phyloP scores from a whole-genome alignment of 495 filamentous ascomycete genomes.

The Darksidea phi region DNA sequence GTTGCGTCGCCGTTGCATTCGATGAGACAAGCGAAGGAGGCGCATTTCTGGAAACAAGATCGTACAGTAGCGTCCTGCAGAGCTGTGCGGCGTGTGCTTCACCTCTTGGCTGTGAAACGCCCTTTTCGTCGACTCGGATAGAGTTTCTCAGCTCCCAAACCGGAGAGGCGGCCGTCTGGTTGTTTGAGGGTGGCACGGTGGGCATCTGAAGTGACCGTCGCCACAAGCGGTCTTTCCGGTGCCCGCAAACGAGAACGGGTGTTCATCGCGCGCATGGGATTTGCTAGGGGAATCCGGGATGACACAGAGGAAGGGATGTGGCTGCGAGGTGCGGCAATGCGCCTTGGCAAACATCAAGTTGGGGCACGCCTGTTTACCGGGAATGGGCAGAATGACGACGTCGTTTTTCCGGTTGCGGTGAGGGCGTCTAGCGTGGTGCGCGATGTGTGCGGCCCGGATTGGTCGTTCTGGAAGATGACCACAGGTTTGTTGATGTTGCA shows the following conservation, averaged over 20 bases:
- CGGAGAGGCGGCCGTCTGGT: not conserved
- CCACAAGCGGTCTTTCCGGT: not conserved
- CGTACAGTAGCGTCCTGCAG: constrained; percentile 2
- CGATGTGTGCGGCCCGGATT: not conserved
- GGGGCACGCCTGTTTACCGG: not conserved
- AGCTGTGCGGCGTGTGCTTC: not conserved
- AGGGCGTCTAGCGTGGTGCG: not conserved
- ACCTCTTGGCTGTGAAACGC: not conserved
- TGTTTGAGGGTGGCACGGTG: not conserved
- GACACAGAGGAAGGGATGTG: not conserved
- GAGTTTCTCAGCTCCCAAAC: not conserved
- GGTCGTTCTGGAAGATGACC: not conserved
- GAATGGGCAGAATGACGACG: not conserved
- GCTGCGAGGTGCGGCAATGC: not conserved
- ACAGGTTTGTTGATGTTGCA: too few species aligned
- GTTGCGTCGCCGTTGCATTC: too few species aligned
- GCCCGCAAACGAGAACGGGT: not conserved
- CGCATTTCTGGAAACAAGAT: not conserved
- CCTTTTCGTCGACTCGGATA: not conserved
- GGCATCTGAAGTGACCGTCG: not conserved
- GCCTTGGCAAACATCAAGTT: not conserved
- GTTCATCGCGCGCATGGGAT: not conserved
- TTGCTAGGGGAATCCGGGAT: not conserved
- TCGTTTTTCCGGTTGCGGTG: not conserved
- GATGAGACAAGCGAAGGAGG: not conserved